Percentiles rank a stretch among this genome's conserved stretches.
These are phyloP conservation scores for Pinus taeda DNA, from an alignment of 75 land plant genomes.

Conservation along the genomic window DNA sequence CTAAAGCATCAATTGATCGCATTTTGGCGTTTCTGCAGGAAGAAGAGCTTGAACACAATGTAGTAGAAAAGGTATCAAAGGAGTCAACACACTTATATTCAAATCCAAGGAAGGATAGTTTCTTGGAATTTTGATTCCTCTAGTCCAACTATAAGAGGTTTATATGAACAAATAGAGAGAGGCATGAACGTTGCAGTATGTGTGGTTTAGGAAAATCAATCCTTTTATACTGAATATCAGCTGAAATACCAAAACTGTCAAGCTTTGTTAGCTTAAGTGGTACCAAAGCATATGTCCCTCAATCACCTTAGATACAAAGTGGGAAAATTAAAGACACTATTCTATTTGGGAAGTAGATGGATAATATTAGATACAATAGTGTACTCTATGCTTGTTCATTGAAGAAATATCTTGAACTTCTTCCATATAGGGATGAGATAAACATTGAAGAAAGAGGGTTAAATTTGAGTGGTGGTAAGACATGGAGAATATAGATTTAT, in stretches of 20 bases:
- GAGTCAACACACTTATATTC: too few species aligned
- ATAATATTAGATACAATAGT: slow-evolving; percentile 12
- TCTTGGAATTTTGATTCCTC: neutral
- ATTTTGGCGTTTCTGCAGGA: too few species aligned
- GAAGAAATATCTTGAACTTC: slow-evolving; percentile 23
- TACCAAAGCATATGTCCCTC: slow-evolving; percentile 32
- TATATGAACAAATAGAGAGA: slow-evolving; percentile 12
- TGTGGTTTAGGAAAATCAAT: slow-evolving; percentile 12
- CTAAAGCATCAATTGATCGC: too few species aligned
- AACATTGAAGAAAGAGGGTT: slow-evolving; percentile 43
- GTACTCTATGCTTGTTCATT: slow-evolving; percentile 26
- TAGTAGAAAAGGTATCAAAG: too few species aligned
- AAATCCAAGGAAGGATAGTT: slow-evolving; percentile 4
- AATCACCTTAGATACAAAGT: slow-evolving; percentile 37
- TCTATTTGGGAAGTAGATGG: slow-evolving; percentile 27
- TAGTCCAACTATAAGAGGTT: neutral
- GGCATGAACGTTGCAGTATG: too few species aligned
- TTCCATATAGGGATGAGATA: slow-evolving; percentile 29
- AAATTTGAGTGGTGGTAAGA: slow-evolving; percentile 24
- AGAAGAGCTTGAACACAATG: too few species aligned
- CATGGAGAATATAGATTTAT: too few species aligned
- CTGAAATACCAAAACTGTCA: too few species aligned
- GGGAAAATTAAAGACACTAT: slow-evolving; percentile 35
- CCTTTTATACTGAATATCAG: slow-evolving; percentile 10
- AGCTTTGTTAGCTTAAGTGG: neutral